These are phyloP conservation scores for Mucor velutinosus DNA, from an alignment of 371 early-diverging fungal species.

Conservation along the genomic window DNA sequence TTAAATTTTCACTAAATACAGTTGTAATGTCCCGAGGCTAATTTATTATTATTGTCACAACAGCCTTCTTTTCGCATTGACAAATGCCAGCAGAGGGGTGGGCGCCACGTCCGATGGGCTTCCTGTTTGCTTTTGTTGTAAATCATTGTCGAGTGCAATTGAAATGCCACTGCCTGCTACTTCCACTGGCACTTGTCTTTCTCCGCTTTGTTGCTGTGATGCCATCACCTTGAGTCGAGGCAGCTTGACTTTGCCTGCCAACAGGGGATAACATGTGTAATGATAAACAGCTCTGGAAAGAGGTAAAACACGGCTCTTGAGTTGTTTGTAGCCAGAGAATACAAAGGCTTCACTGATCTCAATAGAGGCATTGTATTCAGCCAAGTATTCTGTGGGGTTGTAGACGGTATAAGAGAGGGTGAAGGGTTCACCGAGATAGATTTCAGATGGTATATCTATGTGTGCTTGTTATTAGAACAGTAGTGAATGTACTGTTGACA, in stretches of 20 bases:
- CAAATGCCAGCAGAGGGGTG: slow-evolving; percentile 16
- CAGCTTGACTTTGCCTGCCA: slow-evolving; percentile 55
- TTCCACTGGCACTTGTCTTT: slow-evolving; percentile 41
- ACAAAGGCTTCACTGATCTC: slow-evolving; percentile 76
- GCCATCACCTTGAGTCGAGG: slow-evolving; percentile 56
- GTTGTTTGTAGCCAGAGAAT: slow-evolving; percentile 70
- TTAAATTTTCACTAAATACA: slow-evolving; percentile 1
- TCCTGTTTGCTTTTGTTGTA: slow-evolving; percentile 16
- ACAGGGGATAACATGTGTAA: slow-evolving; percentile 51
- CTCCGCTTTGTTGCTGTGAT: slow-evolving; percentile 35
- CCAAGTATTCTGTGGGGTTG: slow-evolving; percentile 60
- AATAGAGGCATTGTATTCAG: slow-evolving; percentile 60
- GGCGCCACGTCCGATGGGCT: neutral
- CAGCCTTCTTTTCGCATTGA: slow-evolving; percentile 19
- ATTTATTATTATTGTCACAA: neutral
- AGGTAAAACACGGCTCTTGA: slow-evolving; percentile 62
- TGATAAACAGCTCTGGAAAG: slow-evolving; percentile 33
- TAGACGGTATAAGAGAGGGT: slow-evolving; percentile 61
- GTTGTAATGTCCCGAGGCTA: neutral
- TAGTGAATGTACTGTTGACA: neutral
- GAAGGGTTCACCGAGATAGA: slow-evolving; percentile 62
- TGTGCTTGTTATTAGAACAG: neutral
- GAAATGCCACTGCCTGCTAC: slow-evolving; percentile 24
- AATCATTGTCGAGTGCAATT: slow-evolving; percentile 24
- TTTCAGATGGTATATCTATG: slow-evolving; percentile 50